Conservation (phyloP, 768 basidiomycete genomes). For the Daedaleopsis sinensis region DNA sequence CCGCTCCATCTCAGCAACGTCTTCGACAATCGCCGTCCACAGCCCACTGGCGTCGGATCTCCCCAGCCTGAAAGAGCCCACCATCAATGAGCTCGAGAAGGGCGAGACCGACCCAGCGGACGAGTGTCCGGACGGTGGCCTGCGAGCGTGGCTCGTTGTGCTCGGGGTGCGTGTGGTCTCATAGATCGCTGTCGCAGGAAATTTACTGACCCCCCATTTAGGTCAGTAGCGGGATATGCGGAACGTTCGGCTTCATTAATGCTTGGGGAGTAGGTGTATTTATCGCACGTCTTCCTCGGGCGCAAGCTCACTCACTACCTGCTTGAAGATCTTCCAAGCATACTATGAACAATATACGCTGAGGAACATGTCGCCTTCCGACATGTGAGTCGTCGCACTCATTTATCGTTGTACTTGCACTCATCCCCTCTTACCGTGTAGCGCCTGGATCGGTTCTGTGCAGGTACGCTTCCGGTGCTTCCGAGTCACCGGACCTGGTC, state of each 20-base stretch:
- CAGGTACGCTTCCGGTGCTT: slow-evolving; percentile 45
- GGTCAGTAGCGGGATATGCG: slow-evolving; percentile 41
- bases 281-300: not conserved
- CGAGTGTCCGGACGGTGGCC: slow-evolving; percentile 46
- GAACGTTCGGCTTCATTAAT: slow-evolving; percentile 71
- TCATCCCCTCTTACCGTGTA: slow-evolving; percentile 26
- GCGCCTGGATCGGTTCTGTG: slow-evolving; percentile 81
- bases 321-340: slow-evolving; percentile 66
- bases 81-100: not conserved
- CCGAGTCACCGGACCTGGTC: not conserved
- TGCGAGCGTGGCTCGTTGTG: slow-evolving; percentile 47
- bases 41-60: not conserved
- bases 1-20: not conserved
- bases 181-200: not conserved
- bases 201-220: not conserved
- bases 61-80: not conserved
- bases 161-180: slow-evolving; percentile 37
- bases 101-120: not conserved
- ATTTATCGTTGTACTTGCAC: not conserved
- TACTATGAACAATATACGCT: slow-evolving; percentile 66
- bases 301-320: not conserved
- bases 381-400: slow-evolving; percentile 48
- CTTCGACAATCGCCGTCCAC: not conserved
- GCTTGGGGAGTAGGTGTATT: slow-evolving; percentile 65
- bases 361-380: slow-evolving; percentile 53